Base-by-base conservation (phyloP, 176 grass and related monocot genomes). In the Thalia dealbata region DNA sequence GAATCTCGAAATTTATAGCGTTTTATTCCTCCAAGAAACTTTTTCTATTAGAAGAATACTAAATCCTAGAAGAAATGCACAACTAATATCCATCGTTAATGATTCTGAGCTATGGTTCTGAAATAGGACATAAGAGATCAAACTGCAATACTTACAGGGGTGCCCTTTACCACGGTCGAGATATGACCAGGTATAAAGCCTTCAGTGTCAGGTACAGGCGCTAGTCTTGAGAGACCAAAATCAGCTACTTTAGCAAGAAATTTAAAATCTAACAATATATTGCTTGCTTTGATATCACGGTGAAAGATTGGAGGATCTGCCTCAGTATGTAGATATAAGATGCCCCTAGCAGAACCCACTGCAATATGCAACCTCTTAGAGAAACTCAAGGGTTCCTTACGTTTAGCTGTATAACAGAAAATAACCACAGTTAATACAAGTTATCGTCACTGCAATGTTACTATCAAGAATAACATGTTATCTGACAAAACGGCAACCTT, bases 291-390 rank as follows among this genome's bases (percentile, higher is more conserved):
- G 52, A 99, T 85, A 61, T 99, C 95, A 74, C 95, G 90, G 35
- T 99, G 95, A 78, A 85, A 93, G 84, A 99, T 93, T 23, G 95
- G 95, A 73, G 90, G 95, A 78, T 99, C 50, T 75, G 95, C 95
- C 70, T 99, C 95, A 10, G 80, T 92, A 44, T 99, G 95, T 38
- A 99, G 73, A 81, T 93, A 99, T 30, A 99, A 79, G 62, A 93
- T 93, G 61, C 95, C 90, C 72, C 90, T 92, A 23, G 95, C 77
- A 78, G 95, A 82, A 63, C 90, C 95, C 78, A 93, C 72, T 16
- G 95, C 95, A 73, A 88, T 86, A 67, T 81, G 73, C 59, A 99
- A 28, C 62, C 95, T 78, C 72, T 28, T 83, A 50, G 60, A 22
- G 54, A 99, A 93, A 85, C 56, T 86, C 51, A 93, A 71, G 77